Base-by-base conservation (phyloP, 495 filamentous ascomycete genomes). In the Astrothelium macrocarpum region DNA sequence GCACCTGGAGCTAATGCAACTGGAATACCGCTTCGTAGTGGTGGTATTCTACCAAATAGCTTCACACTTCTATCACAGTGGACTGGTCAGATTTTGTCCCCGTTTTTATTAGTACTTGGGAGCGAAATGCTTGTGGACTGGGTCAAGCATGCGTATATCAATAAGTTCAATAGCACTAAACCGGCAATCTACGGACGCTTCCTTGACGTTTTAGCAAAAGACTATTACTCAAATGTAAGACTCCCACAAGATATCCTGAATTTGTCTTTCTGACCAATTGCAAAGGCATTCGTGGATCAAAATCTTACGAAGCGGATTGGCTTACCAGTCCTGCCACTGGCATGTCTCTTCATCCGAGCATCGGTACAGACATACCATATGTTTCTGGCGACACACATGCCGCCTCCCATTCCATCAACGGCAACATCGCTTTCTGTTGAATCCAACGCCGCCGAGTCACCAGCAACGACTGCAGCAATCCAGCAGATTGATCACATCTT, bases 51-150 rank as follows among this genome's bases (percentile, higher is more conserved):
- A 0, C 93, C 92, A 2, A 86, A 85, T 62, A 88, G 87, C 62
- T 97, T 97, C 70, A 95, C 89, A 0, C 83, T 97, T 29, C 80
- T 99, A 36, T 94, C 94, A 0, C 85, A 84, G 32, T 96, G 89
- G 81, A 84, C 90, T 7, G 91, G 90, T 0, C 90, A 97, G 70
- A 87, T 97, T 0, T 79, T 97, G 29, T 89, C 89, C 0, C 95
- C 94, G 0, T 97, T 99, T 67, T 75, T 97, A 18, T 81, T 99
- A 0, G 94, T 97, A 3, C 82, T 99, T 10, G 91, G 92, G 12
- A 94, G 90, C 31, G 94, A 99, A 75, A 96, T 96, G 89, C 75
- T 96, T 1, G 94, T 99, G 0, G 94, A 99, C 72, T 97, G 89
- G 90, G 77, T 96, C 66, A 99, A 99, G 73, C 94, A 99, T 70